Evolutionary conservation across 176 grass and related monocot species (phyloP), one percentile per base, ranked within the genome.

Genomic region (Carex pumila): DNA sequence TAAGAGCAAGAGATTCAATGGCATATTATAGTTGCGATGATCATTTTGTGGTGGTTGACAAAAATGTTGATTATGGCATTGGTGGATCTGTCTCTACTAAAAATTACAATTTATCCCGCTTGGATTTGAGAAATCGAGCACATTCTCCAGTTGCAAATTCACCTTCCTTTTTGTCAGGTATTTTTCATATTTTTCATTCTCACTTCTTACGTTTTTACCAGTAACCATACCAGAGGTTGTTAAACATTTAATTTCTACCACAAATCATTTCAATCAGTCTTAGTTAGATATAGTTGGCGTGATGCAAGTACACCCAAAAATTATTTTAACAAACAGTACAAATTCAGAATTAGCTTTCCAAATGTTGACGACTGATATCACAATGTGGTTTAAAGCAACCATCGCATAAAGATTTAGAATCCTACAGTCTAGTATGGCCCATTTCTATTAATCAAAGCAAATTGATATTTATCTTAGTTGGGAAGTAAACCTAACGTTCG

Each of bases 21-120:
- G 89, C 92, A 79, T 95, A 98, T 75, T 98, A 95, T 84, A 95
- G 95, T 88, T 98, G 95, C 2, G 95, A 98, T 30, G 95, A 98
- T 67, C 95, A 98, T 81, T 95, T 98, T 85, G 92, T 95, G 83
- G 91, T 98, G 12, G 95, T 98, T 60, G 95, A 98, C 83, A 98
- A 98, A 83, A 84, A 86, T 15, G 85, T 98, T 15, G 95, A 98
- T 82, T 98, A 94, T 64, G 95, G 92, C 81, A 83, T 81, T 76
- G 86, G 92, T 85, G 89, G 47, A 90, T 50, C 84, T n/a, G 65
- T 66, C 64, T 73, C 68, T 25, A 71, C 89, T 85, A 92, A 85
- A 91, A 87, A 7, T 17, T 60, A 53, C 74, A 59, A 71, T 75
- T 32, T 70, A 56, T 50, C 52, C 66, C 37, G 25, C 18, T 17